Evolutionary conservation across 2,329 filamentous ascomycete genomes (phyloP), one percentile per base, ranked within the genome.

Genomic region (Fusarium sp.): DNA sequence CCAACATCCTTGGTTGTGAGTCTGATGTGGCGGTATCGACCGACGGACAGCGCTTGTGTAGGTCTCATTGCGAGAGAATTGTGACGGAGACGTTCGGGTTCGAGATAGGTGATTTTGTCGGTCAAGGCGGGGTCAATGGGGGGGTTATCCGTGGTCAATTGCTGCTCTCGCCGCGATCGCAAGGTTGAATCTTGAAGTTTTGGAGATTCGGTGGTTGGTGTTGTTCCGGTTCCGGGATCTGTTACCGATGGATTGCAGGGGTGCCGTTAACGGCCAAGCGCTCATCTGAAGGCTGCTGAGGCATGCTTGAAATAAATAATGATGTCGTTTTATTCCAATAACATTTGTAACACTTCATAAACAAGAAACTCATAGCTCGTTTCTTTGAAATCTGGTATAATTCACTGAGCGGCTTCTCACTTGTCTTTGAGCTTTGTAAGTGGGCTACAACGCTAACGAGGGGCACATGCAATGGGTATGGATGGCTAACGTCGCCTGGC

Each of bases 1-100:
- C 91, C 92, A 78, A 95, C 91, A 81, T 96, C 91, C 83, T 99
- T 99, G 72, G 95, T 97, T 13, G 93, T 97, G 76, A 99, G 88
- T 54, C 87, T 86, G 62, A 94, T 84, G 77, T 95, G 93, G 80
- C 90, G 88, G 75, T 93, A 87, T 60, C 88, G 86, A 78, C 89
- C 82, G 75, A 89, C 83, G 73, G 86, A 85, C 75, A 97, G 89
- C 69, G 83, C 79, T 75, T 87, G 84, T 16, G 92, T 92, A 57
- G 92, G 87, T 78, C 88, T 86, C 89, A 92, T 92, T 66, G 78
- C 82, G 72, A 64, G 46, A 20, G 5, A 26, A 23, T 26, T 10
- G 18, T 30, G 34, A 15, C 5, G n/a, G 7, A 18, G 37, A 20
- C 18, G 16, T 47, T 41, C 10, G 18, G 8, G n/a, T 15, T 59